Percentiles rank a stretch among this genome's conserved stretches.
These are phyloP conservation scores for Leccinum ochraceum DNA, from an alignment of 768 basidiomycete genomes.

Conservation along the genomic window DNA sequence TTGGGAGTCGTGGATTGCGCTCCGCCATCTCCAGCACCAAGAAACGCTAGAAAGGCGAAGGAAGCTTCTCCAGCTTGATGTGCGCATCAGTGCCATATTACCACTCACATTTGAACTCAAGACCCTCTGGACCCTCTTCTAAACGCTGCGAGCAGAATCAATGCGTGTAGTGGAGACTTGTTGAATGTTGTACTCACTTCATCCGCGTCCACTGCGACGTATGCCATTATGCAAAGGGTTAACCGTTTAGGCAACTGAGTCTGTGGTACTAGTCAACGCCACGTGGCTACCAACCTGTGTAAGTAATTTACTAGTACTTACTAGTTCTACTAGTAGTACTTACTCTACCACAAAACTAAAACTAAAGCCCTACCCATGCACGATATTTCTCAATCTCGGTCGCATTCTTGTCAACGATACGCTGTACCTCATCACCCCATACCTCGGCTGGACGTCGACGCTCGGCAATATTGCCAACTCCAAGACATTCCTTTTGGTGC, in stretches of 20 bases:
- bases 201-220: constrained; percentile 70
- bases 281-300: constrained; percentile 1
- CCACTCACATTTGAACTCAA: constrained; percentile 69
- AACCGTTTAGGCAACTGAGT: not conserved
- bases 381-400: constrained; percentile 59
- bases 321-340: no score
- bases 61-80: not conserved
- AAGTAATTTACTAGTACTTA: no score
- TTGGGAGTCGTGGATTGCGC: constrained; percentile 36
- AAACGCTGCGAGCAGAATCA: constrained; percentile 40
- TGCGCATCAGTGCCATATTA: not conserved
- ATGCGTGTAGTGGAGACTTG: not conserved
- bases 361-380: constrained; percentile 47
- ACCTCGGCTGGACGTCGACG: constrained; percentile 48
- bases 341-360: no score
- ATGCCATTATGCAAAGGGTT: constrained; percentile 50
- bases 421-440: constrained; percentile 68
- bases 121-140: constrained; percentile 67
- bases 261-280: not conserved
- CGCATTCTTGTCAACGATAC: constrained; percentile 56
- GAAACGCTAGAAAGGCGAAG: constrained; percentile 47
- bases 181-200: constrained; percentile 47
- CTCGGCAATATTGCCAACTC: constrained; percentile 8
- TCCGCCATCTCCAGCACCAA: constrained; percentile 38
- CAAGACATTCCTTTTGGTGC: constrained; percentile 53